Conservation (phyloP, 208 protist genomes). For the Jaenimonas drosophilae region DNA sequence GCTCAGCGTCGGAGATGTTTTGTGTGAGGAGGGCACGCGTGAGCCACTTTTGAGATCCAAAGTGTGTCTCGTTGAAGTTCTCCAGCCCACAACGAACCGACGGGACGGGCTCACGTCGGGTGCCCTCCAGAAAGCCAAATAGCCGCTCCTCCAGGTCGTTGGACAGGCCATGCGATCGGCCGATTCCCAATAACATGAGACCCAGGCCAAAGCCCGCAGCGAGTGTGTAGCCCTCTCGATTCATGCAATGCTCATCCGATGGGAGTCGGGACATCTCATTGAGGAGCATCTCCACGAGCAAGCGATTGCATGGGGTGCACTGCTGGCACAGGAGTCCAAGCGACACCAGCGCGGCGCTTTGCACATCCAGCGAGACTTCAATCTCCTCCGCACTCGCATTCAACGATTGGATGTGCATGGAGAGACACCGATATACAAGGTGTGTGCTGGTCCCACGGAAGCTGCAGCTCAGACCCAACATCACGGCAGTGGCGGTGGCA, state of each 20-base stretch:
- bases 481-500: slow-evolving; percentile 65
- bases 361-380: slow-evolving; percentile 76
- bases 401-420: slow-evolving; percentile 76
- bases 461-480: slow-evolving; percentile 82
- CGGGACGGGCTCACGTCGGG: slow-evolving; percentile 30
- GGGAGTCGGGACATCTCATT: slow-evolving; percentile 77
- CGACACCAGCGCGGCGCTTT: slow-evolving; percentile 65
- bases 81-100: slow-evolving; percentile 38
- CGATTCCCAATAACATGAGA: slow-evolving; percentile 58
- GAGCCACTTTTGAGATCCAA: slow-evolving; percentile 25
- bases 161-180: slow-evolving; percentile 26
- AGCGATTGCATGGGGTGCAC: slow-evolving; percentile 30
- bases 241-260: slow-evolving; percentile 77
- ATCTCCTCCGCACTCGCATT: slow-evolving; percentile 76
- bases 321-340: slow-evolving; percentile 70
- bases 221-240: slow-evolving; percentile 71
- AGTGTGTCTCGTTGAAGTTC: slow-evolving; percentile 25
- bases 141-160: slow-evolving; percentile 52
- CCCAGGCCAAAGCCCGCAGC: slow-evolving; percentile 71
- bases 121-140: slow-evolving; percentile 62
- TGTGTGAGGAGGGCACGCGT: slow-evolving; percentile 39
- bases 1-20: slow-evolving; percentile 24
- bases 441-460: slow-evolving; percentile 70
- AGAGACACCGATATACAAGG: slow-evolving; percentile 76
- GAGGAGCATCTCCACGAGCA: slow-evolving; percentile 75